Evolutionary conservation across 805 yeast genomes (phyloP).

Genomic region (Candida nemodendra): DNA sequence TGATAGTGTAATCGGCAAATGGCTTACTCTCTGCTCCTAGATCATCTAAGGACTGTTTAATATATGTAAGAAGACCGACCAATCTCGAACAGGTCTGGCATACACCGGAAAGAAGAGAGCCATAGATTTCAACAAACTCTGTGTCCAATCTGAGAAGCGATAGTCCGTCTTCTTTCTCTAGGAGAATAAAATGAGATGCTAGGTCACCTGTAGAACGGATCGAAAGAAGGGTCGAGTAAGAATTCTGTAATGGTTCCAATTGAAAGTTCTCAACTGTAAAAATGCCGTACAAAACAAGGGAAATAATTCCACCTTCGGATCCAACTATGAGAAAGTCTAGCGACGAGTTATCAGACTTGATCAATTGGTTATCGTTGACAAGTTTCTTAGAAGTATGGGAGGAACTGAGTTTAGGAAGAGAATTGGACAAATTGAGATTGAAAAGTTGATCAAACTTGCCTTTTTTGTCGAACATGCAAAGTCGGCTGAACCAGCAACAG

Average conservation of each 20-base stretch:
- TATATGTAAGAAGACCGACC: slow-evolving; percentile 33
- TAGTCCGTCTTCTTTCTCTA: slow-evolving; percentile 19
- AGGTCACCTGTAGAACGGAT: slow-evolving; percentile 23
- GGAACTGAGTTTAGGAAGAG: slow-evolving; percentile 27
- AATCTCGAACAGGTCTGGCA: slow-evolving; percentile 36
- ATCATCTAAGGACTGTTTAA: slow-evolving; percentile 33
- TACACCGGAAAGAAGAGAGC: slow-evolving; percentile 30
- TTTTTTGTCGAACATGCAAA: slow-evolving; percentile 7
- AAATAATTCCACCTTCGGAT: slow-evolving; percentile 22
- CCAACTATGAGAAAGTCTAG: slow-evolving; percentile 31
- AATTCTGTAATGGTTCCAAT: slow-evolving; percentile 15
- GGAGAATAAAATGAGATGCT: slow-evolving; percentile 26
- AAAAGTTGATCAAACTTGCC: slow-evolving; percentile 19
- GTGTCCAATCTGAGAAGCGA: slow-evolving; percentile 24
- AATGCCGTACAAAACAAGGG: slow-evolving; percentile 33
- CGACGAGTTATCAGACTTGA: slow-evolving; percentile 23
- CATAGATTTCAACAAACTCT: slow-evolving; percentile 30
- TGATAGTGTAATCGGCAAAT: slow-evolving; percentile 37
- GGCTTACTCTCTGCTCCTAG: slow-evolving; percentile 34
- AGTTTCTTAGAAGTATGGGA: slow-evolving; percentile 19
- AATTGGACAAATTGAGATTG: slow-evolving; percentile 23
- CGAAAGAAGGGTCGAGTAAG: slow-evolving; percentile 16
- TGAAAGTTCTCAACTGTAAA: slow-evolving; percentile 30
- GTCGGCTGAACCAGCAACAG: slow-evolving; percentile 24
- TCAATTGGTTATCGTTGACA: slow-evolving; percentile 23